Evolutionary conservation across 2,329 filamentous ascomycete species (phyloP).

Genomic region (Cucurbitaria berberidis): DNA sequence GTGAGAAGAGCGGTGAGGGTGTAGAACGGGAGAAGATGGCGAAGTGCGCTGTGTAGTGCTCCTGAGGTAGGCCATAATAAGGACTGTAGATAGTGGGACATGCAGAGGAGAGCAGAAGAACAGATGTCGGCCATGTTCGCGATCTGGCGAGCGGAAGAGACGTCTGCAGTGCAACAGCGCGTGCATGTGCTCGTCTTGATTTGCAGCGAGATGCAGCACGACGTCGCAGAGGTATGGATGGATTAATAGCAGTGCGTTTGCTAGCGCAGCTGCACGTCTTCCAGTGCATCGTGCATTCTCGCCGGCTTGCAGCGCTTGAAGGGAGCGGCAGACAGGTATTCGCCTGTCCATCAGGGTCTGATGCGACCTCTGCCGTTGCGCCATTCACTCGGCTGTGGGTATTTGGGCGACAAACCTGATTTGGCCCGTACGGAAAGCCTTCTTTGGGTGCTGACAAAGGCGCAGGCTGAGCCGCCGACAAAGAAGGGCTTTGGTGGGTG

Average conservation of each 20-base stretch:
- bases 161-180: neutral
- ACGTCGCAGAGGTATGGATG: neutral
- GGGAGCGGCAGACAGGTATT: neutral
- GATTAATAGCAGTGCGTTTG: conserved; percentile 1
- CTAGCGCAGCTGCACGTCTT: conserved; percentile 6
- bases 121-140: neutral
- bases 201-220: conserved; percentile 10
- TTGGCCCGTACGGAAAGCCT: neutral
- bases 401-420: conserved; percentile 13
- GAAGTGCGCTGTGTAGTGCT: neutral
- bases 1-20: conserved; percentile 34
- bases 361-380: conserved; percentile 1
- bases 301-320: conserved; percentile 22
- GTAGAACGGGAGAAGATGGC: conserved; percentile 4
- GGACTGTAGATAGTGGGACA: conserved; percentile 4
- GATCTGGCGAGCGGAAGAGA: neutral
- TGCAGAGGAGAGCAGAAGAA: neutral
- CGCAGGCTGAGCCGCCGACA: neutral
- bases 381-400: neutral
- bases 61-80: neutral
- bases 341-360: conserved; percentile 15
- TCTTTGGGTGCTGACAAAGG: conserved; percentile 12
- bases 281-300: neutral
- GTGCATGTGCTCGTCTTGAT: conserved; percentile 20
- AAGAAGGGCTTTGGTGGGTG: neutral